Evolutionary conservation across 352 stramenopile genomes (phyloP), one percentile per base, ranked within the genome.

Genomic region (Phytophthora boehmeriae): DNA sequence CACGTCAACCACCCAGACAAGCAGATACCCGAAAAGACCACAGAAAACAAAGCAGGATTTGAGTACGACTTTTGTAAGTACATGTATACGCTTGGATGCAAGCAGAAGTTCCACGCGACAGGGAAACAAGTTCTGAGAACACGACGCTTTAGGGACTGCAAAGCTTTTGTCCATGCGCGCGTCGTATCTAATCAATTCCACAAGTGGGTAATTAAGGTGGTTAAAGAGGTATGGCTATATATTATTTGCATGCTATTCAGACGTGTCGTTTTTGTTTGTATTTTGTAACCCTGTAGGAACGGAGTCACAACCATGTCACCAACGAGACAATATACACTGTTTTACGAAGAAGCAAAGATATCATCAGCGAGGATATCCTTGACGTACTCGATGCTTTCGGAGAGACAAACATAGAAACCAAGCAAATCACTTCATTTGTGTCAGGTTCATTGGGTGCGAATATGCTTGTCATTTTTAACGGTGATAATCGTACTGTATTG

Each of bases 31-130:
- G n/a, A n/a, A n/a, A n/a, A n/a, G n/a, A n/a, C n/a, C n/a, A n/a
- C n/a, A n/a, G n/a, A n/a, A n/a, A n/a, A n/a, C n/a, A n/a, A n/a
- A n/a, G 1, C 1, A 4, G n/a, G 14, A 5, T 42, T 53, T 27
- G 28, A 11, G 3, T 53, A 53, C 28, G 46, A 27, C 10, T 53
- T 53, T n/a, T 30, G 46, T 4, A 53, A 53, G 46, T 53, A 53
- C 17, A n/a, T n/a, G 9, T 51, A 27, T 16, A 39, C 44, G 4
- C 44, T 51, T 13, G 28, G 28, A 16, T 42, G 46, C 35, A 42
- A 42, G 35, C 35, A 42, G 35, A 42, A 42, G 35, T 42, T 16
- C 5, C 46, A n/a, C 1, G 8, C 46, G 2, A 53, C 27, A 17
- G 46, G 8, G 16, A 53, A 53, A 30, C 14, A 30, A 13, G 35